Conservation (phyloP, 164 flowering plant species). For the Vitis riparia region DNA sequence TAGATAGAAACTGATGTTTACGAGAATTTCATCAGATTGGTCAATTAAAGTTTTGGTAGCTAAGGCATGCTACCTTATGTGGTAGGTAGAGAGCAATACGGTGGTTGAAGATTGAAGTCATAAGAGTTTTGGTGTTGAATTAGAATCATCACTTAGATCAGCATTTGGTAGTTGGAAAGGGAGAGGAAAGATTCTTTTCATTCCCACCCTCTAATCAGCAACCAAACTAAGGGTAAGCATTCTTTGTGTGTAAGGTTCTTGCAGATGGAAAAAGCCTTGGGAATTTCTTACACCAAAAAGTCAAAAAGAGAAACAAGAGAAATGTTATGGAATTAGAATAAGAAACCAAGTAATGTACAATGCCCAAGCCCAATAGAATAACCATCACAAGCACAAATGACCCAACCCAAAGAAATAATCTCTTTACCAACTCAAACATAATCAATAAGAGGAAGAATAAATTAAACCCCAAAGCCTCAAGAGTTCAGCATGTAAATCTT, state of each 20-base stretch:
- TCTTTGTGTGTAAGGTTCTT: not conserved
- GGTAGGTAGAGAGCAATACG: conserved; percentile 8
- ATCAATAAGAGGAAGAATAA: not conserved
- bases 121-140: conserved; percentile 4
- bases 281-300: conserved; percentile 3
- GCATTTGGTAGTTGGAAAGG: not conserved
- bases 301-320: not conserved
- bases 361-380: not conserved
- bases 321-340: not conserved
- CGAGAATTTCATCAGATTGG: not conserved
- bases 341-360: not conserved
- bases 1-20: not conserved
- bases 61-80: not conserved
- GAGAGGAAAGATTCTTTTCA: not conserved
- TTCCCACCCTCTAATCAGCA: not conserved
- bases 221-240: not conserved
- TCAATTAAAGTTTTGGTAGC: conserved; percentile 3
- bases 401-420: not conserved
- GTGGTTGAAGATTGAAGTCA: conserved; percentile 7
- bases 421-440: not conserved
- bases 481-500: not conserved
- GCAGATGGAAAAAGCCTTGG: not conserved
- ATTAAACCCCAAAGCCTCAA: not conserved
- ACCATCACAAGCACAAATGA: conserved; percentile 1
- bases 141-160: not conserved